Base-by-base conservation (phyloP, 768 basidiomycete genomes). In the Infundibulicybe gibba region DNA sequence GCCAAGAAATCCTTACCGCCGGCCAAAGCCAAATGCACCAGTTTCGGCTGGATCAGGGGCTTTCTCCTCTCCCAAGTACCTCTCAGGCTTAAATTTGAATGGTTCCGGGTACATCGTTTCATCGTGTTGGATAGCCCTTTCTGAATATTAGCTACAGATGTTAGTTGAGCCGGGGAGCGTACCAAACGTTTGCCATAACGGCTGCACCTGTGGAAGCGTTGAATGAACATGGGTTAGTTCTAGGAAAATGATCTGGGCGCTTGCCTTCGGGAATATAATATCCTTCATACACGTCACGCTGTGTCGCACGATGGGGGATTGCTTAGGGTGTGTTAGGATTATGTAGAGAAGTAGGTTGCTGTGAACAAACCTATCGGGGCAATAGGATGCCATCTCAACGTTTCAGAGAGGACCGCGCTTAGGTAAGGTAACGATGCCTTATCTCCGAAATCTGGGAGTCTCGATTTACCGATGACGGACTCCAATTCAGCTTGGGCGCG, bases 401-500 rank as follows among this genome's bases (percentile, higher is more conserved):
- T 49, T 47, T 69, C 68, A 32, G 56, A 62, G 3, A 68, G 50
- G 8, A 66, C 25, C 0, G 62, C 64, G 5, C 48, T 43, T 3
- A 68, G 45, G 39, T 67, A 69, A 0, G 65, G 64, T 19, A 70
- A 40, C 8, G 49, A 21, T 2, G 40, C 47, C 8, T 51, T 43
- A 42, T 70, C 69, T 13, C 48, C 49, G 32, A 64, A 53, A 9
- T 44, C 53, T 0, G 70, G 69, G 9, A 72, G 49, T 1, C 64
- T 45, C 14, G 54, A 52, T 2, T 41, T 37, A 0, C 63, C 65
- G 4, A 69, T 43, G 3, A 67, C 62, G 5, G 39, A 14, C 35
- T 67, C 64, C 13, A 72, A 40, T 47, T 72, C 68, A 14, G 49
- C 56, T 42, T 66, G 66, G 1, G 67, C 68, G 20, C 51, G 57